Evolutionary conservation across 495 filamentous ascomycete species (phyloP), one percentile per base, ranked within the genome.

Genomic region (Podospora pseudopauciseta): DNA sequence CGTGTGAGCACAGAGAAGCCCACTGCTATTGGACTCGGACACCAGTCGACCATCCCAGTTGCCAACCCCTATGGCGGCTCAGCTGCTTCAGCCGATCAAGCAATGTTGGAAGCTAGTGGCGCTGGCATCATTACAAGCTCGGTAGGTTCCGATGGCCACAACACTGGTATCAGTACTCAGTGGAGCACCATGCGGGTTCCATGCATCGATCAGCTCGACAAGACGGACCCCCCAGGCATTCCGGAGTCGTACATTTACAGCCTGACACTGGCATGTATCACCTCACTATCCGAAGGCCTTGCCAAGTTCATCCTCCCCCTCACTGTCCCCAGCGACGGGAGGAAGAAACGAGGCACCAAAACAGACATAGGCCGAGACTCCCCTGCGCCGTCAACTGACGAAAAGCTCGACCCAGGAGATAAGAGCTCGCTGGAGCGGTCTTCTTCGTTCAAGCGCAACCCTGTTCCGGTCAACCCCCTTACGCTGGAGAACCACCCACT

Each of bases 241-340:
- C 95, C 95, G 1, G 93, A 97, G 63, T 96, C 96, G 0, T 99
- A 99, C 73, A 86, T 97, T 30, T 97, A 99, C 78, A 90, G 90
- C 71, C 84, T 99, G 18, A 92, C 92, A 6, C 82, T 99, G 16
- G 90, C 90, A 1, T 98, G 96, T 77, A 88, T 99, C 64, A 92
- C 89, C 65, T 89, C 86, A 2, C 85, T 99, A 68, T 94, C 94
- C 1, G 95, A 99, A 75, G 92, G 92, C 9, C 84, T 99, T 27
- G 96, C 94, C 23, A 96, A 92, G 73, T 96, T 96, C 72, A 89
- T 97, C 58, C 84, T 99, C 30, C 95, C 95, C 0, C 79, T 99
- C 60, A 96, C 94, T 0, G 89, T 96, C 0, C 88, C 92, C 26
- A 84, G 83, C 20, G 87, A 89, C 28, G 76, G 64, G n/a, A 78